Percentiles rank a stretch among this genome's conserved stretches.
These are phyloP conservation scores for Selaginella tamariscina DNA, from an alignment of 75 land plant genomes.

Conservation along the genomic window DNA sequence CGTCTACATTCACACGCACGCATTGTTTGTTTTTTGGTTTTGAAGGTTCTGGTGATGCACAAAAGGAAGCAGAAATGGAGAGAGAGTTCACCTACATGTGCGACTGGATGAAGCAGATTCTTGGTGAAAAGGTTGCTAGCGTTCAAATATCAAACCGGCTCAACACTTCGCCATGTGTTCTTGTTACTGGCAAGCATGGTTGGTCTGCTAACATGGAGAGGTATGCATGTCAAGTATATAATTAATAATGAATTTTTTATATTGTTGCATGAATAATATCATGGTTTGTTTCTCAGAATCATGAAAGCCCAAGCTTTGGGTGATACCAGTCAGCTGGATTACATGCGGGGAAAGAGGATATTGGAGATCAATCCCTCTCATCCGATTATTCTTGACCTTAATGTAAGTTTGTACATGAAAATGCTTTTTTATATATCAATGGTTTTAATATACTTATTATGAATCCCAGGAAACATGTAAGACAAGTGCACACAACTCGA, in stretches of 20 bases:
- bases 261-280: background rate
- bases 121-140: conserved; percentile 93
- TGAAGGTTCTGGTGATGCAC: conserved; percentile 50
- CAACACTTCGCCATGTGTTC: conserved; percentile 95
- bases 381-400: conserved; percentile 79
- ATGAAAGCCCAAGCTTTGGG: conserved; percentile 98
- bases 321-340: conserved; percentile 76
- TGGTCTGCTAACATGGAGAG: conserved; percentile 99
- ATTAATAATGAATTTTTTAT: background rate
- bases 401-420: too few species aligned
- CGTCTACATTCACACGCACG: too few species aligned
- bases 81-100: conserved; percentile 65
- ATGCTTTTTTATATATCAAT: background rate
- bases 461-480: conserved; percentile 66
- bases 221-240: conserved; percentile 22
- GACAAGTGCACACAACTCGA: conserved; percentile 44
- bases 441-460: conserved; percentile 11
- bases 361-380: conserved; percentile 94
- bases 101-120: conserved; percentile 95
- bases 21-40: background rate
- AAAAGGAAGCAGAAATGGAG: conserved; percentile 57
- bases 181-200: conserved; percentile 96
- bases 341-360: conserved; percentile 87
- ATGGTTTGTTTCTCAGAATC: conserved; percentile 40
- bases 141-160: conserved; percentile 85